Conservation (phyloP, 1,284 basidiomycete species). For the Cutaneotrichosporon spelunceum region DNA sequence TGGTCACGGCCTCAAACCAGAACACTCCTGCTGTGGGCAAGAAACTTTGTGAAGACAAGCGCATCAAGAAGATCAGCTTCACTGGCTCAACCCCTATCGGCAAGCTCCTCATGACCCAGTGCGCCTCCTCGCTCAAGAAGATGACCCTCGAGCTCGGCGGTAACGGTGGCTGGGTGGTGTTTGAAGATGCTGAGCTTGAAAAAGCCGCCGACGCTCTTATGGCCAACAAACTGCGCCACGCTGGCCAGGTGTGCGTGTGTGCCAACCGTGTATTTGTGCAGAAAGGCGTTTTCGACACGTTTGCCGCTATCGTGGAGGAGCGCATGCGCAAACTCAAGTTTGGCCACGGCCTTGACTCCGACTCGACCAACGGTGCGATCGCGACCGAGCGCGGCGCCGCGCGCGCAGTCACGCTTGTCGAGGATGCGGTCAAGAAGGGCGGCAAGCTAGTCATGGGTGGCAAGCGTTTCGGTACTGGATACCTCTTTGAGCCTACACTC, state of each 20-base stretch:
- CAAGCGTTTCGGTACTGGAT: constrained; percentile 54
- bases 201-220: constrained; percentile 56
- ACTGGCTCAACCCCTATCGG: constrained; percentile 68
- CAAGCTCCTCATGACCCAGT: constrained; percentile 26
- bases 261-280: constrained; percentile 79
- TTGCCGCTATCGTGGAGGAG: constrained; percentile 29
- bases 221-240: constrained; percentile 78
- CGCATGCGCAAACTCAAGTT: constrained; percentile 74
- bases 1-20: constrained; percentile 67
- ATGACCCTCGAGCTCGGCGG: constrained; percentile 51
- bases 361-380: constrained; percentile 75
- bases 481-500: constrained; percentile 80
- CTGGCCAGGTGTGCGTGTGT: constrained; percentile 69
- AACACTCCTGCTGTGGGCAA: constrained; percentile 39
- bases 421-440: constrained; percentile 72
- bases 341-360: constrained; percentile 75
- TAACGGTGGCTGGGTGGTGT: constrained; percentile 47
- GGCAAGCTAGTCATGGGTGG: constrained; percentile 84
- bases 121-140: constrained; percentile 50
- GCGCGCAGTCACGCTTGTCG: constrained; percentile 77
- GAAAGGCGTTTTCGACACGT: constrained; percentile 36
- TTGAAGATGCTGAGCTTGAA: constrained; percentile 49
- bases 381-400: constrained; percentile 76
- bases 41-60: constrained; percentile 34
- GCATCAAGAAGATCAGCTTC: constrained; percentile 73